These are phyloP conservation scores for Nitzschia inconspicua DNA, from an alignment of 108 stramenopile genomes.

Conservation along the genomic window DNA sequence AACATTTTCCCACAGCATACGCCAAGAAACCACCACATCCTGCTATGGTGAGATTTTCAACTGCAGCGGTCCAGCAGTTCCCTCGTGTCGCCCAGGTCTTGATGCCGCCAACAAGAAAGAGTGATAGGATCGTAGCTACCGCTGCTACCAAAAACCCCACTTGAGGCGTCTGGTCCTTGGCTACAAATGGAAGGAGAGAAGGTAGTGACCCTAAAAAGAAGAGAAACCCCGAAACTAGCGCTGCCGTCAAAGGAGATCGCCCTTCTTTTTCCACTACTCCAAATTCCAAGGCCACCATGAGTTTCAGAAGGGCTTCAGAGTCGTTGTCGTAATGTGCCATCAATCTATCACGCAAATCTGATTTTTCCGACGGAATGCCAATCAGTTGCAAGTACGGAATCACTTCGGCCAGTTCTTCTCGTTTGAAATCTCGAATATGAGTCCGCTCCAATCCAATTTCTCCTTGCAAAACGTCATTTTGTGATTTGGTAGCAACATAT, in stretches of 20 bases:
- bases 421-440: slow-evolving; percentile 49
- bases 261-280: slow-evolving; percentile 71
- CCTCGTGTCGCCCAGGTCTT: slow-evolving; percentile 77
- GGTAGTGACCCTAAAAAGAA: slow-evolving; percentile 67
- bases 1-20: slow-evolving; percentile 55
- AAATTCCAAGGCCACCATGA: slow-evolving; percentile 77
- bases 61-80: slow-evolving; percentile 42
- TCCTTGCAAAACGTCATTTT: slow-evolving; percentile 74
- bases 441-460: slow-evolving; percentile 65
- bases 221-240: slow-evolving; percentile 37
- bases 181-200: slow-evolving; percentile 59
- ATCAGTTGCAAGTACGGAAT: slow-evolving; percentile 42
- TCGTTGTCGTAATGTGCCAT: slow-evolving; percentile 44
- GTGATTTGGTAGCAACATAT: slow-evolving; percentile 75
- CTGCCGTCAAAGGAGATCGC: slow-evolving; percentile 56
- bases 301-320: slow-evolving; percentile 61
- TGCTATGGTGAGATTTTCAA: slow-evolving; percentile 74
- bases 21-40: slow-evolving; percentile 64
- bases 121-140: slow-evolving; percentile 28
- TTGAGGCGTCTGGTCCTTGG: slow-evolving; percentile 14
- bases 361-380: slow-evolving; percentile 43
- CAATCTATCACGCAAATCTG: slow-evolving; percentile 34
- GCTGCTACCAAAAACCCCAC: slow-evolving; percentile 47
- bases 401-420: slow-evolving; percentile 56
- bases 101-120: slow-evolving; percentile 60